Conservation (phyloP, 148 eudicot species). For the Chenopodium quinoa region DNA sequence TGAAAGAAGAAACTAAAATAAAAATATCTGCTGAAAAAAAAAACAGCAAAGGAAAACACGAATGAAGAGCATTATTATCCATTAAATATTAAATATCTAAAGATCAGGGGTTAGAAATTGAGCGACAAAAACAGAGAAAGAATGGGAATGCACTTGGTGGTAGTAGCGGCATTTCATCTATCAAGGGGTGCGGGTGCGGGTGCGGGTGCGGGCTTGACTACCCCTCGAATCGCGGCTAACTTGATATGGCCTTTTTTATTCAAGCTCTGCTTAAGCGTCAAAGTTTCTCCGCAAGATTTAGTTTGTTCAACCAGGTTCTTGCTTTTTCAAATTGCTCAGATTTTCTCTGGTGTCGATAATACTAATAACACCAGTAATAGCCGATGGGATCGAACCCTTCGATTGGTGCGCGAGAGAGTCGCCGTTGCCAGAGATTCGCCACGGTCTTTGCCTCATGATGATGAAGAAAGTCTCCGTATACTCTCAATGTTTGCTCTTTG, state of each 20-base stretch:
- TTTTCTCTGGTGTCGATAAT: not conserved
- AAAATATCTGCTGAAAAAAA: not conserved
- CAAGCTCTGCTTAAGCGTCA: constrained; percentile 21
- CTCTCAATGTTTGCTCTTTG: constrained; percentile 52
- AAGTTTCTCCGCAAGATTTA: constrained; percentile 18
- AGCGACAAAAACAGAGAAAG: no score
- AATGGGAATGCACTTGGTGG: constrained; percentile 27
- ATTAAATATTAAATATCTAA: not conserved
- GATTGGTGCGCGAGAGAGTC: constrained; percentile 25
- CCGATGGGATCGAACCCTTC: constrained; percentile 25
- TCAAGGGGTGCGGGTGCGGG: constrained; percentile 12
- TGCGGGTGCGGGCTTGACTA: not conserved
- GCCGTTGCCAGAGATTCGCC: constrained; percentile 11
- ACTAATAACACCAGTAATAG: not conserved
- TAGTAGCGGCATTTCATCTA: constrained; percentile 27
- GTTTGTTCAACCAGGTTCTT: constrained; percentile 27
- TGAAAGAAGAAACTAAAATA: not conserved
- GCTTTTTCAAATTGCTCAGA: constrained; percentile 27
- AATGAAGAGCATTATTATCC: not conserved
- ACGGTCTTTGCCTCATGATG: constrained; percentile 6
- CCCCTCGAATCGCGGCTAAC: constrained; percentile 20
- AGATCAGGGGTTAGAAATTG: no score
- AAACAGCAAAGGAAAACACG: not conserved
- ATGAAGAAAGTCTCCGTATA: constrained; percentile 38
- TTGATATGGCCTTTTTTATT: constrained; percentile 28